Evolutionary conservation across 768 basidiomycete species (phyloP).

Genomic region (Leccinum uliginosum): DNA sequence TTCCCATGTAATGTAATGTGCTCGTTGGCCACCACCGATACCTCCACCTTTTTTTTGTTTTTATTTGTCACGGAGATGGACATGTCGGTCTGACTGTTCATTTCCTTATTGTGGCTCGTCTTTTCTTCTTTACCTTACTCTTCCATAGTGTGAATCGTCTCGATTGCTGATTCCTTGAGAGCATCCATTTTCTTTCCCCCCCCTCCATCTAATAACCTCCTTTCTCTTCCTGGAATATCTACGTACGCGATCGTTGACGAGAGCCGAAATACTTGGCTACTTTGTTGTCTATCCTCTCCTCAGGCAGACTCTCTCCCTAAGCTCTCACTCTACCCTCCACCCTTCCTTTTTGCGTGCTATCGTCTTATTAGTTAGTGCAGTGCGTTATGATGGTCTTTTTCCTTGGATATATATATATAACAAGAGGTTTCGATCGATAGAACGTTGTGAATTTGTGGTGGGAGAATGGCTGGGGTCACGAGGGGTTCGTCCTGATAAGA

Average conservation of each 20-base stretch:
- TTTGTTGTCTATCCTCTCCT: constrained; percentile 27
- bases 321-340: background rate
- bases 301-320: constrained; percentile 4
- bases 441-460: background rate
- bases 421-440: background rate
- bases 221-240: constrained; percentile 12
- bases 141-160: constrained; percentile 3
- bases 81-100: constrained; percentile 3
- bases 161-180: constrained; percentile 13
- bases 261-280: background rate
- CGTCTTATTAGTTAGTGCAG: constrained; percentile 12
- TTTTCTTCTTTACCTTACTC: background rate
- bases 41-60: constrained; percentile 12
- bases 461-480: background rate
- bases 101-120: background rate
- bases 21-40: constrained; percentile 25
- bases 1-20: constrained; percentile 18
- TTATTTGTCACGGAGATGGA: constrained; percentile 8
- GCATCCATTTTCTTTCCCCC: background rate
- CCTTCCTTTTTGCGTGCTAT: constrained; percentile 1
- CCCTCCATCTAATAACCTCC: constrained; percentile 23
- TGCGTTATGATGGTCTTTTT: constrained; percentile 16
- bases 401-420: background rate
- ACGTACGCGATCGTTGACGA: constrained; percentile 19
- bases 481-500: constrained; percentile 5